These are phyloP conservation scores for Termitomyces sp. DNA, from an alignment of 768 basidiomycete species.

Conservation along the genomic window DNA sequence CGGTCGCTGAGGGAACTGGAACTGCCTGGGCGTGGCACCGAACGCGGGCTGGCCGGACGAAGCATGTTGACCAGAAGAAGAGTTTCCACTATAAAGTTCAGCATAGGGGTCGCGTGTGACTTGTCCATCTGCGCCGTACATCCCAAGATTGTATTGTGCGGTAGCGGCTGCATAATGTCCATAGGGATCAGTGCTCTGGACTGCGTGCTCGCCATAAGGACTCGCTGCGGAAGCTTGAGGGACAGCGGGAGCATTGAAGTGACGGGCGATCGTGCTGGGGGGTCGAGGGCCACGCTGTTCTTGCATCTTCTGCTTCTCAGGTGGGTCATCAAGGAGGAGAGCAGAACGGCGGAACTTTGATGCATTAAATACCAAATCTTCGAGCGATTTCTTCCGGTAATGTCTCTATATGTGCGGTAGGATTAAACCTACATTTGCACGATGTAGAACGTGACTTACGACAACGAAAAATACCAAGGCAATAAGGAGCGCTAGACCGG, in stretches of 20 bases:
- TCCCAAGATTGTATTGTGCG: slow-evolving; percentile 13
- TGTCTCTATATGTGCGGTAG: slow-evolving; percentile 23
- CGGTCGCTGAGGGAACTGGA: slow-evolving; percentile 12
- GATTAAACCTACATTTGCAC: background rate
- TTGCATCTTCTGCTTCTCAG: slow-evolving; percentile 14
- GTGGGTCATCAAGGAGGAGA: slow-evolving; percentile 28
- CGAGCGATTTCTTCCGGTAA: slow-evolving; percentile 26
- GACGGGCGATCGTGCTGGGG: slow-evolving; percentile 27
- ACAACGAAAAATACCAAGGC: slow-evolving; percentile 22
- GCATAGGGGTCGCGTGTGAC: slow-evolving; percentile 13
- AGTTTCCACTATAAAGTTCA: slow-evolving; percentile 10
- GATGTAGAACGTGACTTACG: slow-evolving; percentile 8
- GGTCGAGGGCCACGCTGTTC: slow-evolving; percentile 14
- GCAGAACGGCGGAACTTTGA: slow-evolving; percentile 49
- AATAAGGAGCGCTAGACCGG: slow-evolving; percentile 15
- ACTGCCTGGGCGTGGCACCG: slow-evolving; percentile 10
- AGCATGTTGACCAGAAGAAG: slow-evolving; percentile 10
- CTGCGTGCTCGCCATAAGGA: slow-evolving; percentile 13
- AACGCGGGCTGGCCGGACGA: slow-evolving; percentile 9
- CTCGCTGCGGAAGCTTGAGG: slow-evolving; percentile 9
- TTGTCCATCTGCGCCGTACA: slow-evolving; percentile 17
- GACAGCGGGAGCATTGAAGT: slow-evolving; percentile 16
- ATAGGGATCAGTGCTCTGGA: slow-evolving; percentile 12
- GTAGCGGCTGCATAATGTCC: slow-evolving; percentile 12
- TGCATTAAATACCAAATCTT: slow-evolving; percentile 40